phyloP scores from a whole-genome alignment of 2,329 filamentous ascomycete genomes.

The Ilyonectria mors-panacis region DNA sequence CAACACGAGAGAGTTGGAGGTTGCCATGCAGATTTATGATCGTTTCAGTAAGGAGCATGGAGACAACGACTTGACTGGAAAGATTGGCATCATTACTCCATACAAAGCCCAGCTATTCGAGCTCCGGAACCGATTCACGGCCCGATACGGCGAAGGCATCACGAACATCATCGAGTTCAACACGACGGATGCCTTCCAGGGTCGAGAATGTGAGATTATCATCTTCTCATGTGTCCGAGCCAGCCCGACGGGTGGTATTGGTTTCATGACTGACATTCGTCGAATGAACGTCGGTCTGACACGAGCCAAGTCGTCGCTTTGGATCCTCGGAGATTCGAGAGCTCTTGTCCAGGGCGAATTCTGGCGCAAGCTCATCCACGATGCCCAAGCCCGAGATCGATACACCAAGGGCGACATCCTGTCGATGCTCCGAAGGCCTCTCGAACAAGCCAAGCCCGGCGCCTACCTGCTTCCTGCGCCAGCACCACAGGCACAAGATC shows the following conservation, averaged over 20 bases:
- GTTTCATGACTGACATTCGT: conserved; percentile 97
- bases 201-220: conserved; percentile 96
- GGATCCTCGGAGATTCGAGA: conserved; percentile 94
- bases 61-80: conserved; percentile 79
- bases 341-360: conserved; percentile 90
- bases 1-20: conserved; percentile 88
- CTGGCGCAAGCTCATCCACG: conserved; percentile 88
- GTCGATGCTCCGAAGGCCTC: conserved; percentile 62
- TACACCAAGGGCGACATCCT: conserved; percentile 80
- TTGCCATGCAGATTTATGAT: conserved; percentile 88
- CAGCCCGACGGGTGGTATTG: conserved; percentile 92
- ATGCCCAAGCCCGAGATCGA: conserved; percentile 80
- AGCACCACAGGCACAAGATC: conserved; percentile 25
- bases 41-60: conserved; percentile 82
- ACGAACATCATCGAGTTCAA: conserved; percentile 93
- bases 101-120: conserved; percentile 94
- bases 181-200: conserved; percentile 98
- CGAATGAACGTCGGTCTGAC: conserved; percentile 99
- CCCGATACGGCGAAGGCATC: conserved; percentile 81
- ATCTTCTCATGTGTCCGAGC: conserved; percentile 99
- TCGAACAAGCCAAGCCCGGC: conserved; percentile 53
- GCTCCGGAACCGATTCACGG: conserved; percentile 81
- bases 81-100: conserved; percentile 97
- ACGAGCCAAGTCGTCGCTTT: conserved; percentile 94
- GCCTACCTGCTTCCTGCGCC: conserved; percentile 35